A percentile compares a stretch with the other conserved stretches of the same genome.
Evolutionary conservation across 306 rosid species (phyloP).

Genomic region (Dryas octopetala): DNA sequence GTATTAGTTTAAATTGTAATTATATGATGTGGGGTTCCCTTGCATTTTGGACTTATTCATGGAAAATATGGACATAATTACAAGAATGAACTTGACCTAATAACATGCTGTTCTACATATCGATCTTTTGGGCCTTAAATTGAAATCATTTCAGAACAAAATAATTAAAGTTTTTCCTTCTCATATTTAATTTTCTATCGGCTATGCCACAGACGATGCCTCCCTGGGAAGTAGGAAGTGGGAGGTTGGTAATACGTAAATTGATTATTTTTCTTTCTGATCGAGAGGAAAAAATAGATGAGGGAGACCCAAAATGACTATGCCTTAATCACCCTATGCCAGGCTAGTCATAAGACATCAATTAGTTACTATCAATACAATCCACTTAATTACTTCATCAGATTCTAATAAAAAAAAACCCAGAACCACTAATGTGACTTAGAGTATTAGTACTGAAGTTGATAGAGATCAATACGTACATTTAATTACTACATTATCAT

Average conservation of each 20-base stretch:
- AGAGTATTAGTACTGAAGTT: no score
- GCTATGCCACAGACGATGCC: neutral
- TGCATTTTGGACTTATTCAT: neutral
- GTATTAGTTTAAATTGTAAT: neutral
- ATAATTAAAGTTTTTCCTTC: neutral
- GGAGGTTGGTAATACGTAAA: neutral
- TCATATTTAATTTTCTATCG: no score
- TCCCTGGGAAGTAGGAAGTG: neutral
- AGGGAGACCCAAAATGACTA: no score
- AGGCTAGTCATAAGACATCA: no score
- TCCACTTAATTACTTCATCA: no score
- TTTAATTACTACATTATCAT: no score
- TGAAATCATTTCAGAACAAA: neutral
- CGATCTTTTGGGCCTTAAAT: neutral
- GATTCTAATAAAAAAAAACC: no score
- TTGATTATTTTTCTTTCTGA: neutral
- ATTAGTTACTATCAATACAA: no score
- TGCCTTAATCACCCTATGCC: no score
- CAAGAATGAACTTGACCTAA: neutral
- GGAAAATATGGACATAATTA: neutral
- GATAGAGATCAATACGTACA: no score
- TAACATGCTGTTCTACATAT: neutral
- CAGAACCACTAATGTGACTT: no score
- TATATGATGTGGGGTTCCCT: neutral
- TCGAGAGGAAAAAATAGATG: neutral